Evolutionary conservation across 805 yeast genomes (phyloP).

Genomic region (Dipodascus albidus): DNA sequence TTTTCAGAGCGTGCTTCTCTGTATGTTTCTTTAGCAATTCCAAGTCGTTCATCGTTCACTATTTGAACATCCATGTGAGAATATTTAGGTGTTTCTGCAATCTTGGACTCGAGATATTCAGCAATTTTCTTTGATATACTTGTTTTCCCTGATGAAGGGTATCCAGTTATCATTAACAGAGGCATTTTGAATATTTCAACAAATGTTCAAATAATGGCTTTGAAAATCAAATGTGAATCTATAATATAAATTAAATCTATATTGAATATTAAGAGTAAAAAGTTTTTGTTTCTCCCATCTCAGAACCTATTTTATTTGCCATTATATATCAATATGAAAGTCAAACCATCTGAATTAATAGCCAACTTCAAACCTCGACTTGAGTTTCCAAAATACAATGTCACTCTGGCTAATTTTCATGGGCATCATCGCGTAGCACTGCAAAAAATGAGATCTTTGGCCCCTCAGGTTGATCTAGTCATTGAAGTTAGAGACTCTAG

Average conservation of each 20-base stretch:
- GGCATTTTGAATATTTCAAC: conserved; percentile 51
- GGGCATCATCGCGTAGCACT: conserved; percentile 86
- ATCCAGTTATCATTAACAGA: conserved; percentile 69
- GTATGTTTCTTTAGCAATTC: conserved; percentile 58
- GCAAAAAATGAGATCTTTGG: conserved; percentile 47
- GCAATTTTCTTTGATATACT: conserved; percentile 53
- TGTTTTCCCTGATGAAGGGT: conserved; percentile 77
- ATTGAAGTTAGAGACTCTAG: conserved; percentile 81
- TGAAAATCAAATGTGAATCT: too few relatives aligned
- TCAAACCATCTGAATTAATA: background rate
- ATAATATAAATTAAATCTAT: too few relatives aligned
- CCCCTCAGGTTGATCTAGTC: conserved; percentile 73
- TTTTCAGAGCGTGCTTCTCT: conserved; percentile 67
- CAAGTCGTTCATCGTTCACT: conserved; percentile 70
- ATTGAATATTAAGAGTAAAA: too few relatives aligned
- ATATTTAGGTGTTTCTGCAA: conserved; percentile 37
- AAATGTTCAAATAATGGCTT: too few relatives aligned
- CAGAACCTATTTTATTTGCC: too few relatives aligned
- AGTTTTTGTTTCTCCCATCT: too few relatives aligned
- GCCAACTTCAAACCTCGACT: conserved; percentile 49
- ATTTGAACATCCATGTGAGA: conserved; percentile 48
- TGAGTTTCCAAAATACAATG: conserved; percentile 61
- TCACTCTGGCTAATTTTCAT: conserved; percentile 67
- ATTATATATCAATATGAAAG: too few relatives aligned
- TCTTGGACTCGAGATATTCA: conserved; percentile 34